Base-by-base conservation (phyloP, 78 protist genomes). In the Guillardia theta region DNA sequence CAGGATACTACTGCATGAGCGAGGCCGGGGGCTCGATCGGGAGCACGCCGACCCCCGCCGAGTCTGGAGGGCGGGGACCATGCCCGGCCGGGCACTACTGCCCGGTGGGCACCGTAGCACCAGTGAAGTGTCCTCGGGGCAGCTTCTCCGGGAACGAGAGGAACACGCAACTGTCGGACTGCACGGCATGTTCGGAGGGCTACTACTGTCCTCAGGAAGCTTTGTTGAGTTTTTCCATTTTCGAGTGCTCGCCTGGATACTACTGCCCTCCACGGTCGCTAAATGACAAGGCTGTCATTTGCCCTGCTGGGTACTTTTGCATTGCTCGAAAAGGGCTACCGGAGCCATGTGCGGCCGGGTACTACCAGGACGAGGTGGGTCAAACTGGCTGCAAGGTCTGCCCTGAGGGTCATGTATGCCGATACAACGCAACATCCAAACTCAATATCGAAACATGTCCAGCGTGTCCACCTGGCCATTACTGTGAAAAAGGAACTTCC, bases 1-100 rank as follows among this genome's bases (percentile, higher is more conserved):
- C 39, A 19, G 97, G 97, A n/a, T 93, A 46, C 92, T 95, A 64
- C 95, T 95, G 96, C 54, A n/a, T n/a, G n/a, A n/a, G n/a, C n/a
- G 30, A 21, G 4, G 0, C 27, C 12, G 24, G 37, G 48, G 93
- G 54, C 47, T 44, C 43, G 15, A 30, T 18, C 18, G 5, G 3
- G 48, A 44, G 1, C 50, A 43, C n/a, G 1, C 50, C 90, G 2
- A 36, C 6, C 50, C 53, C 43, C 6, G 39, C 18, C 18, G 90
- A 43, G 50, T 64, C 62, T 53, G 83, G 22, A 70, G 70, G 70
- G 27, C 41, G 33, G 10, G 83, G 83, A 3, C 83, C 83, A 0
- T 78, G 95, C 46, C 95, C 95, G 0, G 83, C 93, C 3, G 92
- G 93, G 41, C 54, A 21, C 45, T 94, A 53, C 48, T 54, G 94